Base-by-base conservation (phyloP, 2,329 filamentous ascomycete species). In the Pyrenophora teres region DNA sequence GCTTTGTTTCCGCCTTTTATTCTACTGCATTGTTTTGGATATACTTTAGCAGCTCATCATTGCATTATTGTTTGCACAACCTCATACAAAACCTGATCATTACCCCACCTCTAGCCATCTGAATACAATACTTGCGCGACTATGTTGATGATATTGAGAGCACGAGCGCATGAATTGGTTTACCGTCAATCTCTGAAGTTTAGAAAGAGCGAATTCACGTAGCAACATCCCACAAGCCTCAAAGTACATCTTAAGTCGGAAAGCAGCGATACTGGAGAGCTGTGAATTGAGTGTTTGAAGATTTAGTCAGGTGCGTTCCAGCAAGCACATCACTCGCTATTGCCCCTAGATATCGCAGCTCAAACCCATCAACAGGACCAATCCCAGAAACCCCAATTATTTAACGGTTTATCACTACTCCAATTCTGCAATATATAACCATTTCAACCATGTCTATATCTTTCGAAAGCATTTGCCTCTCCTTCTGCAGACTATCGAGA, bases 381-480 rank as follows among this genome's bases (percentile, higher is more conserved):
- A 12, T 2, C 4, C 9, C 10, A 30, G 13, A 7, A 30, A 30
- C 2, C 12, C 9, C 27, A 30, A 30, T 9, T 12, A 7, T 10
- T 4, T 9, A 23, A 10, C 18, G 9, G 10, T 9, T 21, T 15
- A 15, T 27, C n/a, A 16, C 13, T 5, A 16, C 4, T 21, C n/a
- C 30, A 25, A 12, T 10, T 4, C 15, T 13, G 2, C 15, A 9
- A 4, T 19, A 37, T 36, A 44, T 25, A 33, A 23, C 19, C 7
- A 25, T 25, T 10, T 21, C 16, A 21, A 33, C 18, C 9, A 88
- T 88, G 86, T 80, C 85, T 16, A 79, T 91, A 58, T 78, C 78
- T 1, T 96, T 94, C 71, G 76, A 79, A n/a, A 78, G 82, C 54
- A 76, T 95, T 39, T 93, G 89, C 76, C 83, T 89, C 55, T 89